Evolutionary conservation across 345 rosid genomes (phyloP).

Genomic region (Populus pruinosa): DNA sequence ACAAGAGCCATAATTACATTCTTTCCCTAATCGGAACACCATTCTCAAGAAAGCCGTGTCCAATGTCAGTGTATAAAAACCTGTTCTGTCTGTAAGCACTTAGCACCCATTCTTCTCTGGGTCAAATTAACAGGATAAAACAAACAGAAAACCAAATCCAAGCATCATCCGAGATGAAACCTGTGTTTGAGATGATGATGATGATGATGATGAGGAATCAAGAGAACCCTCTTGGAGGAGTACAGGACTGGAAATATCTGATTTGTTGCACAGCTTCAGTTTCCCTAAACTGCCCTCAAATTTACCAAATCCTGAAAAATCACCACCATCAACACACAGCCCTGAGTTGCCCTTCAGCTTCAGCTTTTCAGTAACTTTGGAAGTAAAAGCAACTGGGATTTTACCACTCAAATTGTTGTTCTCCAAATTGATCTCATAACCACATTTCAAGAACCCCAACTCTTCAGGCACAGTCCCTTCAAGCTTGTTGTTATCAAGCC

Average conservation of each 20-base stretch:
- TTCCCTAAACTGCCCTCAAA: conserved; percentile 14
- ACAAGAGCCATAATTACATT: conserved; percentile 18
- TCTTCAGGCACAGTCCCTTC: conserved; percentile 51
- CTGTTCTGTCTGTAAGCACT: conserved; percentile 15
- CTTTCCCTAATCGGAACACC: background rate
- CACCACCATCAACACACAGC: conserved; percentile 32
- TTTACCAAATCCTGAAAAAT: background rate
- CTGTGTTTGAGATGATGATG: conserved; percentile 4
- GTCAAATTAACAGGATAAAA: conserved; percentile 14
- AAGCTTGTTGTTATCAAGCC: conserved; percentile 60
- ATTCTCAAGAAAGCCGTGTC: background rate
- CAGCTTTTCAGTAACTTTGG: conserved; percentile 42
- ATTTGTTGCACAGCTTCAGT: conserved; percentile 31
- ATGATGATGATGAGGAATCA: background rate
- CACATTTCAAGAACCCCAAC: conserved; percentile 38
- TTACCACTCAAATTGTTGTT: conserved; percentile 62
- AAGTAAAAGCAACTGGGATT: conserved; percentile 39
- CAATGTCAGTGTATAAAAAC: conserved; percentile 12
- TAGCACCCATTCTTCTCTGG: background rate
- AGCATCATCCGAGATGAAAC: conserved; percentile 11
- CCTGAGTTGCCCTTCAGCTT: conserved; percentile 48
- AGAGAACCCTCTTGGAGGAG: conserved; percentile 3
- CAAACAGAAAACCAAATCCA: conserved; percentile 16
- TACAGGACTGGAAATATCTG: conserved; percentile 23
- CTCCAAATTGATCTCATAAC: conserved; percentile 53